Conservation (phyloP, 2,329 filamentous ascomycete genomes). For the Teratosphaeria viscida region DNA sequence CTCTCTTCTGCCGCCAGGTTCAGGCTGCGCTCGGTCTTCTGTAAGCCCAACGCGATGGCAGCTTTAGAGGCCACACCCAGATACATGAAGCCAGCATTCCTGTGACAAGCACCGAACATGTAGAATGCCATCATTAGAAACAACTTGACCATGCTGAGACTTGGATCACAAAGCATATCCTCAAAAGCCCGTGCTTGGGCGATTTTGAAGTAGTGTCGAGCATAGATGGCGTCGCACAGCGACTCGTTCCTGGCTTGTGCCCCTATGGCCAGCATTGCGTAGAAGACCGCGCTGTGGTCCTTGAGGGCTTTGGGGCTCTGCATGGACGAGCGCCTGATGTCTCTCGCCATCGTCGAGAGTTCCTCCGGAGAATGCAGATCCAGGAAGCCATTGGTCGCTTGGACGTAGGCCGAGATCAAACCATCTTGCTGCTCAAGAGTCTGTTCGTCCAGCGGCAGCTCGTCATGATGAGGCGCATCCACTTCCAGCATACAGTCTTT, state of each 20-base stretch:
- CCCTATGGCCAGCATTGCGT: neutral
- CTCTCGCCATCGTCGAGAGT: neutral
- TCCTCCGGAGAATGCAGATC: neutral
- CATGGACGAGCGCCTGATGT: neutral
- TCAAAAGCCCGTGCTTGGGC: neutral
- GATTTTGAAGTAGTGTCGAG: neutral
- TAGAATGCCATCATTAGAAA: neutral
- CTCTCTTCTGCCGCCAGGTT: neutral
- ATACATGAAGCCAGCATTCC: neutral
- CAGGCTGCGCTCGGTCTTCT: neutral
- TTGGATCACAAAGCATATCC: neutral
- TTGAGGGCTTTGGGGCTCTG: neutral
- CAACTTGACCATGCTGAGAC: neutral
- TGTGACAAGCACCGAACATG: neutral
- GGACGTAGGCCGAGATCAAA: neutral
- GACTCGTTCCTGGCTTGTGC: neutral
- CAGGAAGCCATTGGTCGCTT: neutral
- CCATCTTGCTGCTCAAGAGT: neutral
- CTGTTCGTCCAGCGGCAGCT: neutral
- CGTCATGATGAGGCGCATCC: neutral
- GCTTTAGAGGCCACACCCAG: neutral
- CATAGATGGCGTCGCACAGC: neutral
- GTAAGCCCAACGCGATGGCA: neutral
- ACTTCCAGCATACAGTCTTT: neutral
- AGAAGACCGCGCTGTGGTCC: neutral